Conservation (phyloP, 257 asterid species). For the Przewalskia tangutica region DNA sequence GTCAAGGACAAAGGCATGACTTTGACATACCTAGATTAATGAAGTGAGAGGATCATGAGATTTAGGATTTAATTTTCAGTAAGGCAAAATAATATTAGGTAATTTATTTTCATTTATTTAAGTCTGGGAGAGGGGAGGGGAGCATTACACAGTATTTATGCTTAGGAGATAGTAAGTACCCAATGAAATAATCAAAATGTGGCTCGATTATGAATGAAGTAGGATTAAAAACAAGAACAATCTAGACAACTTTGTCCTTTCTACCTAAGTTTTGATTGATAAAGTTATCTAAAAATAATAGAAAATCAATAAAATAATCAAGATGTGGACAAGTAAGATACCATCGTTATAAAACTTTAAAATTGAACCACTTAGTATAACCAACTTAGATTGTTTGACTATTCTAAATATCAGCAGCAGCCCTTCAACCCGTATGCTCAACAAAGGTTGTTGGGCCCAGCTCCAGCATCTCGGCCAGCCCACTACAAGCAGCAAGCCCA, state of each 20-base stretch:
- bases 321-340: not conserved
- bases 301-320: not conserved
- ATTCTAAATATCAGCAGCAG: too few species aligned
- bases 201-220: not conserved
- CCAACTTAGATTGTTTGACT: too few species aligned
- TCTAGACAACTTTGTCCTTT: rapidly evolving
- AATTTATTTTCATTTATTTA: too few species aligned
- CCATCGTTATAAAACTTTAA: not conserved
- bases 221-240: not conserved
- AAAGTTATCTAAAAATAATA: not conserved
- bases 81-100: too few species aligned
- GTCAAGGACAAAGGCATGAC: not conserved
- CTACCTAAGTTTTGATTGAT: not conserved
- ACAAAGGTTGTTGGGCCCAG: too few species aligned
- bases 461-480: too few species aligned
- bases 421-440: too few species aligned
- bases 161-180: not conserved
- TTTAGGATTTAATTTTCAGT: too few species aligned
- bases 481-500: too few species aligned
- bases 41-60: too few species aligned
- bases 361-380: not conserved
- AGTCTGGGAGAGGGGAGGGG: too few species aligned
- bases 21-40: not conserved
- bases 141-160: too few species aligned
- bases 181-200: not conserved